These are phyloP conservation scores for Aureobasidium sp. DNA, from an alignment of 2,329 filamentous ascomycete species.

Conservation along the genomic window DNA sequence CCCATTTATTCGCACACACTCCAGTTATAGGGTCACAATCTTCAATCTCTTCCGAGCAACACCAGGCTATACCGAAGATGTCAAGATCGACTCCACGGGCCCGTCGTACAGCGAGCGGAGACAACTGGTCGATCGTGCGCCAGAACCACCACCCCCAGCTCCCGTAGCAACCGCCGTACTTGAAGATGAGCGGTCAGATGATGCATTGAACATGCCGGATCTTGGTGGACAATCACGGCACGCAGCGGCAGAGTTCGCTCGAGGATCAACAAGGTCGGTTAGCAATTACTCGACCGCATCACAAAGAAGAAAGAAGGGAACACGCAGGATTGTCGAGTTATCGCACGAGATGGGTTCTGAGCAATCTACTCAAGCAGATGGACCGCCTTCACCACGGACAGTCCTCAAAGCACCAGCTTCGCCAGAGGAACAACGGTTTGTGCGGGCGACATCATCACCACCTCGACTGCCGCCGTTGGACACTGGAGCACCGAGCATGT, in stretches of 20 bases:
- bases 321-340: conserved; percentile 53
- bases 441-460: conserved; percentile 6
- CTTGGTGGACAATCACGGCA: background rate
- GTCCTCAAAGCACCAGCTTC: background rate
- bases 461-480: conserved; percentile 18
- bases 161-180: conserved; percentile 59
- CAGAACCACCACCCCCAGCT: conserved; percentile 61
- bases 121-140: conserved; percentile 72
- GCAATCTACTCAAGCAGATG: background rate
- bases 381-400: conserved; percentile 11
- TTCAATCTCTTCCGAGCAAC: conserved; percentile 93
- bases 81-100: conserved; percentile 76
- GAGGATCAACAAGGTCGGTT: conserved; percentile 1
- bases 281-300: conserved; percentile 8
- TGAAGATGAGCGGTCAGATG: conserved; percentile 5
- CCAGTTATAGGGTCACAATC: conserved; percentile 77
- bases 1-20: conserved; percentile 80
- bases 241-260: background rate
- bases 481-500: conserved; percentile 7
- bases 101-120: conserved; percentile 83
- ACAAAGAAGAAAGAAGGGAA: conserved; percentile 41
- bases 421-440: background rate
- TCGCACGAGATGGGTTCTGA: conserved; percentile 36
- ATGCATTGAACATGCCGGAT: conserved; percentile 9
- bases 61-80: conserved; percentile 83